Base-by-base conservation (phyloP, 345 rosid genomes). In the Salix arbutifolia region DNA sequence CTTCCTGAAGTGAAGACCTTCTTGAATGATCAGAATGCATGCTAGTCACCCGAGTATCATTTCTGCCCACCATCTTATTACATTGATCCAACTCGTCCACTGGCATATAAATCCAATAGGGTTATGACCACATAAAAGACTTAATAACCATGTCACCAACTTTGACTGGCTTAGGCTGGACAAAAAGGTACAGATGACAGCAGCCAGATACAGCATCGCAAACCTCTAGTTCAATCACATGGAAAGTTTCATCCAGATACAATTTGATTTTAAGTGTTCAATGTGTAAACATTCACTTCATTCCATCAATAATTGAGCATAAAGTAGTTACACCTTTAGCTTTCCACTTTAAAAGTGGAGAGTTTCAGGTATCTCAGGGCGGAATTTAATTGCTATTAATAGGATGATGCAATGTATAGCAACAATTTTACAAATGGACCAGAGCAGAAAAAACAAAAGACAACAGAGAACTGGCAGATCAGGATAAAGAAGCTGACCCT, bases 51-150 rank as follows among this genome's bases (percentile, higher is more conserved):
- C 58, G 74, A 72, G 84, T 87, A 72, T 88, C 83, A 80, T 90
- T 91, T 78, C 79, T 88, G 70, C 97, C 99, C 44, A 96, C 92
- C 81, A 91, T 84, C 84, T 88, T 89, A 82, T 90, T 92, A 84
- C 98, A 96, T 79, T 89, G 90, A 77, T 93, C 93, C 91, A 92
- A 78, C 77, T 94, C 97, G 78, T 94, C 98, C 72, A 96, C 98
- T 92, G 82, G 19, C 38, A 78, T 21, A 42, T 42, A 77, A 64
- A 67, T 50, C 30, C 3, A 26, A 35, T 26, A n/a, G 4, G 65
- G 37, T 62, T 48, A 65, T 65, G 48, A 28, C 74, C 19, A 11
- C 62, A 33, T 50, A 9, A 25, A 1, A 8, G 23, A 65, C 52
- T 11, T 35, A 65, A 5, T 30, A 26, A n/a, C 31, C 46, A 33